phyloP scores from a whole-genome alignment of 768 basidiomycete species.

The Krasilnikovozyma curviuscula region DNA sequence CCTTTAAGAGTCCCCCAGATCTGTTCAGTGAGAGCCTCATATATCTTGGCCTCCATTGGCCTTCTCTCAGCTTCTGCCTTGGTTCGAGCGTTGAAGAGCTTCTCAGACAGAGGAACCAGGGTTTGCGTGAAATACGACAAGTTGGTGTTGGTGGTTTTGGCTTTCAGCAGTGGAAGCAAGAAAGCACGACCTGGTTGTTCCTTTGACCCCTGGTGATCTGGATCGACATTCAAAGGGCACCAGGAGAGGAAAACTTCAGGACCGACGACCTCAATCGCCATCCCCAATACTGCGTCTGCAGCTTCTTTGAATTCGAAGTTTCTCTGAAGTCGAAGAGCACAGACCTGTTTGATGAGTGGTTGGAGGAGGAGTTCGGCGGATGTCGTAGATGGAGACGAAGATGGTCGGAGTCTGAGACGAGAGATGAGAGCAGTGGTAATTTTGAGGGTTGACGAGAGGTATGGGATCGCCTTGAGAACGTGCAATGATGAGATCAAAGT shows the following conservation, averaged over 20 bases:
- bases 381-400: conserved; percentile 21
- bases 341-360: conserved; percentile 49
- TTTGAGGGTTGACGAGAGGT: conserved; percentile 38
- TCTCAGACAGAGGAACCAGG: conserved; percentile 84
- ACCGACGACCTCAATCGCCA: conserved; percentile 67
- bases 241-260: conserved; percentile 53
- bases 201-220: conserved; percentile 41
- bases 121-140: conserved; percentile 68
- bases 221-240: conserved; percentile 73
- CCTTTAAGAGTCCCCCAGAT: conserved; percentile 81
- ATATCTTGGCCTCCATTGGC: conserved; percentile 66
- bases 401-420: conserved; percentile 37
- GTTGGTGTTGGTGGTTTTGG: conserved; percentile 51
- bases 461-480: conserved; percentile 41
- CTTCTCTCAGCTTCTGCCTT: conserved; percentile 42
- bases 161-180: conserved; percentile 66
- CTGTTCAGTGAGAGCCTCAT: conserved; percentile 81
- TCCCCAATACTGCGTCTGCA: conserved; percentile 56
- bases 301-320: conserved; percentile 79
- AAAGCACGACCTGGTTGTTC: conserved; percentile 60
- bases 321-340: conserved; percentile 53
- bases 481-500: conserved; percentile 9
- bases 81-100: conserved; percentile 73
- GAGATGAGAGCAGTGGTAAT: conserved; percentile 51
- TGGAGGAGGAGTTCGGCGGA: conserved; percentile 53